These are phyloP conservation scores for Colletotrichum lupini DNA, from an alignment of 2,329 filamentous ascomycete species.

Conservation along the genomic window DNA sequence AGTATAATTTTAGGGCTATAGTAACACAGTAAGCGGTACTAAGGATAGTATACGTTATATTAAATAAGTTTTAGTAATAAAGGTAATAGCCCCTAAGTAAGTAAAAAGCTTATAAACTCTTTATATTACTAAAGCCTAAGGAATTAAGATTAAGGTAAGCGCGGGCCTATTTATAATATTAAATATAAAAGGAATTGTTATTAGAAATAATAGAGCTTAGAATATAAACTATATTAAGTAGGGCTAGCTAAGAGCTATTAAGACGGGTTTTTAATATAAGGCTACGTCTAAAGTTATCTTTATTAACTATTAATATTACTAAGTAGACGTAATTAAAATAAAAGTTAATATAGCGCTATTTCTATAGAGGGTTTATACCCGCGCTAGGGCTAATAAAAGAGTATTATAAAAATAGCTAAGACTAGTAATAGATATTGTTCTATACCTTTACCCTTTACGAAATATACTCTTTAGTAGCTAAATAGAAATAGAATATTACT, in stretches of 20 bases:
- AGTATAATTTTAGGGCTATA: slow-evolving; percentile 36
- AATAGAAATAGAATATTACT: slow-evolving; percentile 59
- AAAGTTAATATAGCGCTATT: slow-evolving; percentile 61
- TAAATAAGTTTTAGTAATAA: slow-evolving; percentile 39
- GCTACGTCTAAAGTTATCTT: slow-evolving; percentile 59
- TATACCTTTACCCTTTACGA: slow-evolving; percentile 40
- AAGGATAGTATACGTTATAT: slow-evolving; percentile 38
- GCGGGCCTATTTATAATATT: slow-evolving; percentile 66
- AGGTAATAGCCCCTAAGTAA: slow-evolving; percentile 38
- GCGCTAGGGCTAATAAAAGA: slow-evolving; percentile 45
- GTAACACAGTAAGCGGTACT: slow-evolving; percentile 37
- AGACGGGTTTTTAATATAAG: slow-evolving; percentile 49
- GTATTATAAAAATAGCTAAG: slow-evolving; percentile 42
- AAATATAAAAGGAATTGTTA: slow-evolving; percentile 65
- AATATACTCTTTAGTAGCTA: slow-evolving; percentile 42
- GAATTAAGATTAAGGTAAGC: slow-evolving; percentile 66
- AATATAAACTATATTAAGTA: slow-evolving; percentile 72
- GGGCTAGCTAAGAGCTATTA: slow-evolving; percentile 68
- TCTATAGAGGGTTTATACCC: slow-evolving; percentile 48
- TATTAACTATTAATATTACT: slow-evolving; percentile 70
- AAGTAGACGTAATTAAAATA: slow-evolving; percentile 72
- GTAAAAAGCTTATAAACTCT: slow-evolving; percentile 38
- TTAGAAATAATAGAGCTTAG: slow-evolving; percentile 69
- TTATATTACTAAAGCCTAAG: slow-evolving; percentile 55
- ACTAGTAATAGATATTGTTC: slow-evolving; percentile 41